Base-by-base conservation (phyloP, 192 early-diverging fungal species). In the Coemansia sp. region DNA sequence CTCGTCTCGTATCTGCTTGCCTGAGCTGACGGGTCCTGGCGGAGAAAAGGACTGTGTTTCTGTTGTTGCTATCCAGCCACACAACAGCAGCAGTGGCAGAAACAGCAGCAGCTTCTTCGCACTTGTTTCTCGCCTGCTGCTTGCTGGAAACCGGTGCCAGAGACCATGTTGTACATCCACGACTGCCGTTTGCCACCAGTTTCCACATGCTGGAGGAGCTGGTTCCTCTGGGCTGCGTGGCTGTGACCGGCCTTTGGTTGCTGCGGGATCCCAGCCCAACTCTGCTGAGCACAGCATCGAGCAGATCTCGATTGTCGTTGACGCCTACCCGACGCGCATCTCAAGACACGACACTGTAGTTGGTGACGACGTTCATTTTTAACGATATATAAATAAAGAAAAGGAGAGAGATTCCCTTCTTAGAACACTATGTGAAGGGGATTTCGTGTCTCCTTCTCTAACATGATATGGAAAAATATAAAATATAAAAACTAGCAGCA, bases 321-420 rank as follows among this genome's bases (percentile, higher is more conserved):
- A 48, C 10, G n/a, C 7, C 21, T 59, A 59, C 15, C 37, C 57
- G n/a, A 59, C 45, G 13, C 41, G 60, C 6, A n/a, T 49, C 10
- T 69, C 67, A 12, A 19, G 60, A 8, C 67, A 69, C 50, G 60
- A 69, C 48, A 69, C 67, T 19, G 67, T 69, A 6, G 58, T 69
- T 7, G 67, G 32, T 0, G 67, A 62, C 21, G 44, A 67, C 56
- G 45, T 67, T 56, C 48, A 40, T 4, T 57, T 53, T 44, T 42
- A 18, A 50, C 32, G 1, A 44, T 57, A 16, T 16, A 65, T 40
- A 40, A 13, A 50, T 64, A 32, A 48, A 23, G 5, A 19, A 39
- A 52, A 32, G 32, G 32, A 32, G 32, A 32, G 32, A 32, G 3
- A 32, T 32, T 32, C 32, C 4, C 32, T 32, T 32, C 32, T 4